Evolutionary conservation across 2,329 filamentous ascomycete species (phyloP).

Genomic region (Cladosporium colombiae): DNA sequence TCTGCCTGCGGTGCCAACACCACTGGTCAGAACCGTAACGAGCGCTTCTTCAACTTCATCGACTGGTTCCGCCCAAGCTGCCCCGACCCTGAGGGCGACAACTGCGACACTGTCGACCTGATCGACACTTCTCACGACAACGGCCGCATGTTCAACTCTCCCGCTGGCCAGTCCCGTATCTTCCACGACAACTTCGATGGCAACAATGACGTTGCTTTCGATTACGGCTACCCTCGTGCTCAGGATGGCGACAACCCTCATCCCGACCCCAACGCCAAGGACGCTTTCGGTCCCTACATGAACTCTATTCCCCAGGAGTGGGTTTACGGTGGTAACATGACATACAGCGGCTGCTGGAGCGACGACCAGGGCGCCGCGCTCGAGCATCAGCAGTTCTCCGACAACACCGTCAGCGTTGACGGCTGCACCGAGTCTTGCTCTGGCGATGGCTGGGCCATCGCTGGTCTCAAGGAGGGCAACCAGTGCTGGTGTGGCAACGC

Average conservation of each 20-base stretch:
- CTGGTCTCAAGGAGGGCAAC: constrained; percentile 36
- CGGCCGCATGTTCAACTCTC: constrained; percentile 36
- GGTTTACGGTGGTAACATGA: constrained; percentile 35
- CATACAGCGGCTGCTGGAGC: constrained; percentile 39
- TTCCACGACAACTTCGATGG: constrained; percentile 41
- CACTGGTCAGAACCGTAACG: constrained; percentile 38
- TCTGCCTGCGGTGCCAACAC: constrained; percentile 34
- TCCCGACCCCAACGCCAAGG: constrained; percentile 11
- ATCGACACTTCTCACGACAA: constrained; percentile 36
- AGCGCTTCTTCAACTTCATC: constrained; percentile 42
- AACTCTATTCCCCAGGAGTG: constrained; percentile 19
- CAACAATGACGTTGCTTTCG: constrained; percentile 31
- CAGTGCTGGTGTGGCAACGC: constrained; percentile 39
- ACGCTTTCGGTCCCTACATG: constrained; percentile 7
- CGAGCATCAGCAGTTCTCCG: constrained; percentile 27
- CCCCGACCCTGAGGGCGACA: constrained; percentile 25
- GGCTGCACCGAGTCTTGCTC: constrained; percentile 33
- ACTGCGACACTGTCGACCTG: constrained; percentile 38
- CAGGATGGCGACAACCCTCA: constrained; percentile 33
- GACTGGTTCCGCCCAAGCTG: constrained; percentile 35
- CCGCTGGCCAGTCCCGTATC: constrained; percentile 36
- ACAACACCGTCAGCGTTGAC: constrained; percentile 32
- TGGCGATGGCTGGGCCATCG: constrained; percentile 34
- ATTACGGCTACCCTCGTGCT: constrained; percentile 37
- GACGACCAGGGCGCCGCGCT: constrained; percentile 31